Evolutionary conservation across 1,284 basidiomycete species (phyloP), one percentile per base, ranked within the genome.

Genomic region (Neotropicomus parvogracilis): DNA sequence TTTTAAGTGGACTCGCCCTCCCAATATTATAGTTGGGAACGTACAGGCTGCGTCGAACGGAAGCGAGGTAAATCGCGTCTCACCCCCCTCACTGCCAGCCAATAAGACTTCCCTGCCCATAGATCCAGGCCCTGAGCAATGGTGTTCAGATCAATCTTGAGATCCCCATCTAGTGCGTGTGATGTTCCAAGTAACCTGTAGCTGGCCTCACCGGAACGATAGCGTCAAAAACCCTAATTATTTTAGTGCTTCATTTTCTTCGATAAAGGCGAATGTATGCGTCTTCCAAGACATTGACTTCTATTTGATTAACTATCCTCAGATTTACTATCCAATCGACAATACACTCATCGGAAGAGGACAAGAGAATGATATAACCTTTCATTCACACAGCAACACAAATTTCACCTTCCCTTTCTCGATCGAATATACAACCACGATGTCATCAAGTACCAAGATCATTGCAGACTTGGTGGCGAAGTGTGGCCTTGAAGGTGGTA

Each of bases 171-270:
- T 74, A 75, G 83, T 86, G 66, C 59, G 83, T 21, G 12, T 29
- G 31, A 21, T 10, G 19, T 44, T 48, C 34, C 43, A 17, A 49
- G 11, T 19, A 19, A 35, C 36, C 36, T 49, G 9, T 52, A 9
- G 19, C 28, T 56, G 31, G 19, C 26, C 46, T 60, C 17, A 59
- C 36, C 21, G 6, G 33, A 36, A 53, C 3, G 49, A 36, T 58
- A 92, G 88, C 40, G 88, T 93, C 49, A 70, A 74, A 57, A 95
- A 95, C 63, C 92, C 91, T 28, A 93, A 94, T 65, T 93, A 84
- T 72, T 93, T 95, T 67, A 70, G 77, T 12, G 85, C 88, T 19
- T 74, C 78, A 43, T 81, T 95, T 66, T 78, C 79, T 49, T 73
- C 79, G 48, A 82, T 94, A 59, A 74, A 77, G 35, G 87, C 85